Evolutionary conservation across 2,329 filamentous ascomycete species (phyloP).

Genomic region (Curvularia eragrostidis): DNA sequence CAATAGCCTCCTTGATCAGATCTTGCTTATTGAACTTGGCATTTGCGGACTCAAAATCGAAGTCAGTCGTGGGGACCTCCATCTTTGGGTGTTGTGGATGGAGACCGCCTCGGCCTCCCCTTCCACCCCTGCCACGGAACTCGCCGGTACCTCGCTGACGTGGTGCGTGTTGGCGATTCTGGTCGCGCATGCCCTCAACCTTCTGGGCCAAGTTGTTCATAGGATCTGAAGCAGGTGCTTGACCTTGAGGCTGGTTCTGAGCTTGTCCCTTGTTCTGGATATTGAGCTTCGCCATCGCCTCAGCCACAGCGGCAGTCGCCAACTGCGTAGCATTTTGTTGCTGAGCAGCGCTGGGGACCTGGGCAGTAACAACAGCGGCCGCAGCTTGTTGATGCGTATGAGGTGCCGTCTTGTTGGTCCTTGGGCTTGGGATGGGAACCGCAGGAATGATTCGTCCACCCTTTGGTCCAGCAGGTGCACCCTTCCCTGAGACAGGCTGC

Average conservation of each 20-base stretch:
- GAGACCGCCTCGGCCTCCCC: constrained; percentile 52
- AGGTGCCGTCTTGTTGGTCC: constrained; percentile 43
- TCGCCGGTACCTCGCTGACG: constrained; percentile 55
- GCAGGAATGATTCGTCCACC: constrained; percentile 67
- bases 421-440: constrained; percentile 65
- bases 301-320: constrained; percentile 78
- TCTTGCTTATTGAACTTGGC: constrained; percentile 91
- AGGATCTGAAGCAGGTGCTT: constrained; percentile 45
- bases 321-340: constrained; percentile 72
- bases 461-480: constrained; percentile 53
- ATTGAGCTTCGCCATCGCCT: constrained; percentile 77
- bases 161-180: constrained; percentile 56
- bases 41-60: constrained; percentile 86
- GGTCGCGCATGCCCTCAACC: constrained; percentile 78
- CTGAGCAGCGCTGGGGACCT: constrained; percentile 37
- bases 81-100: constrained; percentile 65
- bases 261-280: constrained; percentile 37
- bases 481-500: constrained; percentile 46
- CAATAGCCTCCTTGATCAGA: constrained; percentile 85
- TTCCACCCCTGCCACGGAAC: constrained; percentile 56
- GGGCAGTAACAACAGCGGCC: constrained; percentile 34
- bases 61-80: constrained; percentile 88
- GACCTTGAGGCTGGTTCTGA: constrained; percentile 23
- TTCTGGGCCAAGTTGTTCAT: constrained; percentile 77
- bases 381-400: constrained; percentile 42